Evolutionary conservation across 768 basidiomycete species (phyloP).

Genomic region (Heimioporus sp.): DNA sequence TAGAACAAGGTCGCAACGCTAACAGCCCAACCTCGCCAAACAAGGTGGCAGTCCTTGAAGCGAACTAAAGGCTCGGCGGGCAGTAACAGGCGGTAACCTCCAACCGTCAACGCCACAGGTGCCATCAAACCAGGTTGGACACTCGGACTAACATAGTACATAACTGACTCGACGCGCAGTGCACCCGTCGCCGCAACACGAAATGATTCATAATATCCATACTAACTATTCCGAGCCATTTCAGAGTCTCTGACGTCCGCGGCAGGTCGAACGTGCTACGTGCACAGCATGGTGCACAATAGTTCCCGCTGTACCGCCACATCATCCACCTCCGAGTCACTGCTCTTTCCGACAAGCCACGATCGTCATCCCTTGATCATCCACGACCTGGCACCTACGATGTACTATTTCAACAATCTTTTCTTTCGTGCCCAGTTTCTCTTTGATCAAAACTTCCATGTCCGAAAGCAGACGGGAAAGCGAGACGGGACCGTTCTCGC

Average conservation of each 20-base stretch:
- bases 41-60: background rate
- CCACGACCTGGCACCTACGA: constrained; percentile 62
- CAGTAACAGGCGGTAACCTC: too few relatives aligned
- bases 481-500: constrained; percentile 40
- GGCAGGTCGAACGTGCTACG: too few relatives aligned
- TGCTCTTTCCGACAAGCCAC: constrained; percentile 22
- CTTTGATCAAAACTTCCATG: constrained; percentile 22
- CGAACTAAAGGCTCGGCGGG: too few relatives aligned
- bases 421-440: constrained; percentile 60
- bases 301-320: too few relatives aligned
- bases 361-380: constrained; percentile 40
- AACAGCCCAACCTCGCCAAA: constrained; percentile 22
- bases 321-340: constrained; percentile 9
- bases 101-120: constrained; percentile 16
- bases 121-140: constrained; percentile 23
- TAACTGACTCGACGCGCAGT: background rate
- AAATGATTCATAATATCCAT: too few relatives aligned
- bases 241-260: too few relatives aligned
- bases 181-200: constrained; percentile 1
- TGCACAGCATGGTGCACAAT: too few relatives aligned
- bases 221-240: too few relatives aligned
- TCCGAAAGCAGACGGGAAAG: constrained; percentile 21
- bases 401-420: constrained; percentile 77
- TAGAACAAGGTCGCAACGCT: constrained; percentile 26
- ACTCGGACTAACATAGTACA: background rate